Conservation (phyloP, 73 alveolate species). For the Tetrahymena thermophila region DNA sequence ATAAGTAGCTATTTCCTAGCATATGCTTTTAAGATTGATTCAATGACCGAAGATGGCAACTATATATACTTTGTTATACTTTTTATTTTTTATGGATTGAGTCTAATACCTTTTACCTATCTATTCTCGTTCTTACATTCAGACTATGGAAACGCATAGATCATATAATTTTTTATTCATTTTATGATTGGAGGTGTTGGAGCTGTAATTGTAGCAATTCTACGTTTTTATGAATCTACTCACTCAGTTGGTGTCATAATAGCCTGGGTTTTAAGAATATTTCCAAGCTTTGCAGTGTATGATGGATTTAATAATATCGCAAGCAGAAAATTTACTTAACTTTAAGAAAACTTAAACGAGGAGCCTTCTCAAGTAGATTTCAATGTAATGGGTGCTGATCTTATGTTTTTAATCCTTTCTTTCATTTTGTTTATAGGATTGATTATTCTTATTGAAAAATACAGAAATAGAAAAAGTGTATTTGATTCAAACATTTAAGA, state of each 20-base stretch:
- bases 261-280: constrained; percentile 26
- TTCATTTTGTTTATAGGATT: neutral
- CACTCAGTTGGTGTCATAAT: neutral
- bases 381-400: constrained; percentile 34
- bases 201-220: constrained; percentile 23
- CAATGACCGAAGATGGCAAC: neutral
- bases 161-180: constrained; percentile 33
- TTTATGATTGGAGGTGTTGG: constrained; percentile 46
- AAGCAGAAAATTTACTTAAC: neutral
- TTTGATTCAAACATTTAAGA: neutral
- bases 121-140: constrained; percentile 37
- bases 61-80: constrained; percentile 26
- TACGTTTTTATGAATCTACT: constrained; percentile 10
- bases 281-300: neutral
- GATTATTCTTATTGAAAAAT: constrained; percentile 21
- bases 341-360: neutral
- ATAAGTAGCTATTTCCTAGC: constrained; percentile 14
- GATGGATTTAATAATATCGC: neutral
- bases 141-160: constrained; percentile 41
- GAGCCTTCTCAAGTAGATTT: constrained; percentile 8
- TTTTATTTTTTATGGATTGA: constrained; percentile 40
- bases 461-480: constrained; percentile 27
- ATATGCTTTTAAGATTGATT: constrained; percentile 3
- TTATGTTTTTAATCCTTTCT: constrained; percentile 13
- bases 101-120: constrained; percentile 45